These are phyloP conservation scores for Eutrema japonicum DNA, from an alignment of 345 rosid species.

Conservation along the genomic window DNA sequence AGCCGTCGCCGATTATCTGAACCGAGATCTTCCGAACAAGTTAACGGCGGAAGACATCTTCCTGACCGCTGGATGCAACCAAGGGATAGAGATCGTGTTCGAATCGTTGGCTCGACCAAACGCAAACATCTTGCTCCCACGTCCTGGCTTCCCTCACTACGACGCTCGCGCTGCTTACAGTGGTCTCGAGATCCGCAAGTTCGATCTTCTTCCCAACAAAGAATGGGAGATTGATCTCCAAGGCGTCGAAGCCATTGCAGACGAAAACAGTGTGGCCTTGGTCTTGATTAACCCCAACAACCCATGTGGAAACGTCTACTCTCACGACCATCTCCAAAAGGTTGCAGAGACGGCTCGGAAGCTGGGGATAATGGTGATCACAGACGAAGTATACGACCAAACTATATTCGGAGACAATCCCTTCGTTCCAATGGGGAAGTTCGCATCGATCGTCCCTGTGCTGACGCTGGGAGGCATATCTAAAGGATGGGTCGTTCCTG, in stretches of 20 bases:
- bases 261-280: conserved; percentile 62
- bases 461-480: conserved; percentile 65
- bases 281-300: conserved; percentile 57
- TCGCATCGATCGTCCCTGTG: conserved; percentile 60
- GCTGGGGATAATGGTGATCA: conserved; percentile 64
- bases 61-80: conserved; percentile 57
- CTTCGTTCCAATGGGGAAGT: conserved; percentile 59
- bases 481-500: conserved; percentile 70
- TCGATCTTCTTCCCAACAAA: conserved; percentile 61
- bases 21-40: conserved; percentile 53
- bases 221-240: conserved; percentile 70
- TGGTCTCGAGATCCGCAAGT: conserved; percentile 53
- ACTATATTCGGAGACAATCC: conserved; percentile 55
- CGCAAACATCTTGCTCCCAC: conserved; percentile 56
- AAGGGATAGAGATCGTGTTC: conserved; percentile 59
- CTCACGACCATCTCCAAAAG: conserved; percentile 52
- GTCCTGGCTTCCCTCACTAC: conserved; percentile 53
- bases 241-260: conserved; percentile 57
- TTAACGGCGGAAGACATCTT: conserved; percentile 58
- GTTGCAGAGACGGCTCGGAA: conserved; percentile 66
- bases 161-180: conserved; percentile 44
- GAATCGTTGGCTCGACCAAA: conserved; percentile 54
- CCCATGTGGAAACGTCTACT: conserved; percentile 53
- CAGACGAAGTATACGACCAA: conserved; percentile 64
- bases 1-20: conserved; percentile 59